Evolutionary conservation across 768 basidiomycete genomes (phyloP), one percentile per base, ranked within the genome.

Genomic region (Amanita polypyramis): DNA sequence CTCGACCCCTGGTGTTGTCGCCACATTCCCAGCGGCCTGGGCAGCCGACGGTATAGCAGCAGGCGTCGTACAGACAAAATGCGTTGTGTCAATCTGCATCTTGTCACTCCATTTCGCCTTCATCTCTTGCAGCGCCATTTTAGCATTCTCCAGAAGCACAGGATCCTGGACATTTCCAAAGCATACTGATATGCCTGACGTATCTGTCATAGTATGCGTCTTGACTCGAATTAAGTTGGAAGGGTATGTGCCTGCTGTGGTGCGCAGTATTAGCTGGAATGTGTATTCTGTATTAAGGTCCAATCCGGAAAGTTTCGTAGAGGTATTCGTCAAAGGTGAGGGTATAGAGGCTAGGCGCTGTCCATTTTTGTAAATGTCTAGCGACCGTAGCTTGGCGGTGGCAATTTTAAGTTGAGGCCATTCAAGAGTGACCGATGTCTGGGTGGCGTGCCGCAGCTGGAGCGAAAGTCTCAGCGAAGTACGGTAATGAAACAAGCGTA

Each of bases 41-140:
- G 79, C 79, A 27, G 77, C 82, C 8, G 62, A 56, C 0, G 80
- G 76, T 0, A 79, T 82, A 8, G 79, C 75, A 1, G 82, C 84
- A 2, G 93, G 91, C 0, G 87, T 91, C 14, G 92, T 95, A 60
- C 93, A 95, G 35, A 97, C 93, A 55, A 96, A 99, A 64, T 99
- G 95, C 0, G 94, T 97, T 8, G 95, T 98, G 60, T 99, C 95
- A 50, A 98, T 94, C 67, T 94, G 89, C 34, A 99, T 93, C 58
- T 80, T 85, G 54, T 94, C 85, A 57, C 82, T 88, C 83, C 85
- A 93, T 54, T 85, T 85, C 0, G 90, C 95, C 35, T 74, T 76
- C 86, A 98, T 96, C 56, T 87, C 82, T 39, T 74, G 61, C 45
- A 99, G 65, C 6, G 91, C 89, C 47, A 78, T 61, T 62, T 89